Conservation (phyloP, 139 green algal species). For the Picocystis salinarum region DNA sequence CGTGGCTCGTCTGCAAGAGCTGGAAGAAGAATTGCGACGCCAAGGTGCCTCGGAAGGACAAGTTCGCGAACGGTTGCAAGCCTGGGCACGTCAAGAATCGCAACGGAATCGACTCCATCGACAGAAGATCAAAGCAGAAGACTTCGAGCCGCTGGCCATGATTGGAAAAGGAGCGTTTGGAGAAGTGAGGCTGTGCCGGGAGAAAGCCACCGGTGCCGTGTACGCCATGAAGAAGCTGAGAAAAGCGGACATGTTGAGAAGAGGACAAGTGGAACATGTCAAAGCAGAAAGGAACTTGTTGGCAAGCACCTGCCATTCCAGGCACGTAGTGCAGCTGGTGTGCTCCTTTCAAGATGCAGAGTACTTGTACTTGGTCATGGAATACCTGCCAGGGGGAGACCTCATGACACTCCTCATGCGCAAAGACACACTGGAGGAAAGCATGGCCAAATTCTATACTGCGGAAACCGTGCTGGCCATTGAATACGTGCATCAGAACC, state of each 20-base stretch:
- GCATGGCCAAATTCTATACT: slow-evolving; percentile 74
- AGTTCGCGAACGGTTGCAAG: too few relatives aligned
- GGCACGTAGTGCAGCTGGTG: too few relatives aligned
- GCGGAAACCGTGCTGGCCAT: slow-evolving; percentile 74
- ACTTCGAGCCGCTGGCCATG: slow-evolving; percentile 90
- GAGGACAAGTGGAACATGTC: slow-evolving; percentile 89
- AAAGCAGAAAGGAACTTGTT: slow-evolving; percentile 86
- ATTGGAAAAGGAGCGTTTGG: slow-evolving; percentile 92
- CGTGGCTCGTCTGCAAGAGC: too few relatives aligned
- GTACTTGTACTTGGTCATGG: slow-evolving; percentile 94
- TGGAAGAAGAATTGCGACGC: too few relatives aligned
- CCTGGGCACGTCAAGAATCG: too few relatives aligned
- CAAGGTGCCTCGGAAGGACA: too few relatives aligned
- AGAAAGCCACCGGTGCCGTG: slow-evolving; percentile 57
- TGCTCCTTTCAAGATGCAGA: slow-evolving; percentile 92
- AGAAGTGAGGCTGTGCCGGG: slow-evolving; percentile 71
- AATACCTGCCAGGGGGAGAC: slow-evolving; percentile 90
- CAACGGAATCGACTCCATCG: slow-evolving; percentile 19
- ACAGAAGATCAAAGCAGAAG: slow-evolving; percentile 51
- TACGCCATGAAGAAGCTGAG: slow-evolving; percentile 95
- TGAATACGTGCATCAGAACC: slow-evolving; percentile 62
- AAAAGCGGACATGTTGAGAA: slow-evolving; percentile 85
- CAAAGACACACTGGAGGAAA: slow-evolving; percentile 78
- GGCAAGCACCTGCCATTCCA: too few relatives aligned
- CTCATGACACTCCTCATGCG: slow-evolving; percentile 97